Evolutionary conservation across 2,329 filamentous ascomycete genomes (phyloP), one percentile per base, ranked within the genome.

Genomic region (Fusarium piperis): DNA sequence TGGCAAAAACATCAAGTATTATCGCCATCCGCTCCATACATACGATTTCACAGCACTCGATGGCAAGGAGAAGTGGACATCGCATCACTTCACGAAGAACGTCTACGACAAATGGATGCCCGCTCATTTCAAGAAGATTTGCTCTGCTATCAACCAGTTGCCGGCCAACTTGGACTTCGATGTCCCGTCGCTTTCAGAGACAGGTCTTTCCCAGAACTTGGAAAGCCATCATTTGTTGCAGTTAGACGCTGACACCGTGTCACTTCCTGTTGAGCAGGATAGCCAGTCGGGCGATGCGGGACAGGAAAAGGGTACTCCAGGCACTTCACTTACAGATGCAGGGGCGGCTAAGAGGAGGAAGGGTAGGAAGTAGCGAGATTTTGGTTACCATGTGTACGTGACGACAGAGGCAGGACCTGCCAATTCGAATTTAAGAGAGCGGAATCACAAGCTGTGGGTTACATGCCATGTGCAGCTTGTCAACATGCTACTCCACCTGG

Each of bases 1-100:
- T 46, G 78, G 69, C 13, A 73, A 78, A 1, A 66, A 79, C 8
- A 78, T 66, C 9, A 78, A 77, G 23, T 84, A 81, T 63, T 82
- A 83, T 76, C 80, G 80, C 23, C 78, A 85, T 67, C 72, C 74
- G 1, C 82, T 85, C 53, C 73, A 62, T 33, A 61, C 18, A 0
- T 83, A 83, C 62, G 18, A 56, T 64, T 81, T 84, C 56, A 79
- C 76, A 6, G 60, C 18, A 5, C 28, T 28, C 2, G 48, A 53
- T 16, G 56, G 65, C 6, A 64, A 53, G 35, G 65, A 64, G 8
- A 67, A 56, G 39, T 67, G 60, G 60, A 53, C 56, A 12, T 56
- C 60, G 11, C 60, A 67, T 53, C 28, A n/a, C 2, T 52, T 67
- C 26, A 64, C 41, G n/a, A 64, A 38, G 35, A 67, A 64, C 33